Base-by-base conservation (phyloP, 75 land plant genomes). In the Chamaecyparis obtusa region DNA sequence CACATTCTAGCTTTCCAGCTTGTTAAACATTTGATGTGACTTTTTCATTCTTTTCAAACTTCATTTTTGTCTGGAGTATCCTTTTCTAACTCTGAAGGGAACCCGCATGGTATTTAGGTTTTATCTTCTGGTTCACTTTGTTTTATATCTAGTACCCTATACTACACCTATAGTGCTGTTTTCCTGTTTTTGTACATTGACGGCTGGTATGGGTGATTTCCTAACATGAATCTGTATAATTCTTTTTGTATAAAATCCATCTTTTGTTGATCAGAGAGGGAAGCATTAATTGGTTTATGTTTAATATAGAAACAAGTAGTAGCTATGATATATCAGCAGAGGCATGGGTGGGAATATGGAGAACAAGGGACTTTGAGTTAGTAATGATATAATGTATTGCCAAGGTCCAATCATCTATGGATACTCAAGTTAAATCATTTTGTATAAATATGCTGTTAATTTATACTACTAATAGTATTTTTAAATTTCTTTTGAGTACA, bases 401-500 rank as follows among this genome's bases (percentile, higher is more conserved):
- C 33, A 15, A 33, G 36, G 76, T 74, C 37, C 3, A 33, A 14
- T 33, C 36, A 74, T 74, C 37, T 32, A 33, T 74, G 76, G 11
- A 74, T 33, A 74, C 1, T 57, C 75, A 32, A 33, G 32, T 33
- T 13, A 33, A 30, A 33, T 7, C 69, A 74, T 74, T 74, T 33
- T 74, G 76, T 74, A 32, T 74, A 15, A 33, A 54, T 33, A 17
- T 85, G 14, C 86, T 85, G 21, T 37, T 84, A 33, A 43, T 86
- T 82, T 79, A 16, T 85, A 17, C 41, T 32, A 15, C 87, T 41
- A 82, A 82, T 15, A 21, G 35, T 16, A 7, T 36, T 36, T 49
- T 87, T 37, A 3, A 86, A 67, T 75, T 55, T 86, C 32, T 27
- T 84, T 89, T 88, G 2, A 24, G 24, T 80, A 27, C 88, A 98